Evolutionary conservation across 169 alveolate species (phyloP).

Genomic region (Plasmodium malariae): DNA sequence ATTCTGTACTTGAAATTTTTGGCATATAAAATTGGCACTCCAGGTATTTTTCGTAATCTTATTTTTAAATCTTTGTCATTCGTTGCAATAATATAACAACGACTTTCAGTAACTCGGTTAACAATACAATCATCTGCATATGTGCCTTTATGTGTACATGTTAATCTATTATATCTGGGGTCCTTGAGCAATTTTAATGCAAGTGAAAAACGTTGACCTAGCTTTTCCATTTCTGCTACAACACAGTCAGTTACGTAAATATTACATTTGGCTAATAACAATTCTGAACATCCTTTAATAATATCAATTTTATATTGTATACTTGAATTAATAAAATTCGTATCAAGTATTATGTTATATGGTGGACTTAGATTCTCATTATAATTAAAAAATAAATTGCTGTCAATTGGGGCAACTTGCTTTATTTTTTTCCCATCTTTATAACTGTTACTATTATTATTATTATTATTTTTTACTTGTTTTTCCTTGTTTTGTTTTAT

Average conservation of each 20-base stretch:
- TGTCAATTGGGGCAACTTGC: conserved; percentile 74
- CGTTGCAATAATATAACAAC: conserved; percentile 98
- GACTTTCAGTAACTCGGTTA: conserved; percentile 95
- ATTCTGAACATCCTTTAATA: conserved; percentile 96
- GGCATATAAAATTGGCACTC: conserved; percentile 98
- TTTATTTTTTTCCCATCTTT: conserved; percentile 17
- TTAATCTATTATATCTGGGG: conserved; percentile 96
- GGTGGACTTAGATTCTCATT: conserved; percentile 97
- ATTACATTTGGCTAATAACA: conserved; percentile 96
- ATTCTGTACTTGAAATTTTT: conserved; percentile 95
- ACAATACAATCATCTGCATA: conserved; percentile 99
- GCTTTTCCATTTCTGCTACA: conserved; percentile 98
- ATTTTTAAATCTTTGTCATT: conserved; percentile 98
- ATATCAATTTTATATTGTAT: conserved; percentile 98
- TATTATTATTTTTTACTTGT: conserved; percentile 27
- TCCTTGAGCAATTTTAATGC: conserved; percentile 97
- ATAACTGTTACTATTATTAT: conserved; percentile 2
- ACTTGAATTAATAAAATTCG: conserved; percentile 99
- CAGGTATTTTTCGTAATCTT: conserved; percentile 98
- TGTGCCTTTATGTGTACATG: conserved; percentile 98
- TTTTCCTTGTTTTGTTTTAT: conserved; percentile 70
- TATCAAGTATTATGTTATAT: conserved; percentile 97
- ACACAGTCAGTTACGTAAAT: conserved; percentile 99
- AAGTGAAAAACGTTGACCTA: conserved; percentile 97
- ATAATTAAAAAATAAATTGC: conserved; percentile 87